phyloP scores from a whole-genome alignment of 2,329 filamentous ascomycete genomes.

The Alternaria incomplexa region DNA sequence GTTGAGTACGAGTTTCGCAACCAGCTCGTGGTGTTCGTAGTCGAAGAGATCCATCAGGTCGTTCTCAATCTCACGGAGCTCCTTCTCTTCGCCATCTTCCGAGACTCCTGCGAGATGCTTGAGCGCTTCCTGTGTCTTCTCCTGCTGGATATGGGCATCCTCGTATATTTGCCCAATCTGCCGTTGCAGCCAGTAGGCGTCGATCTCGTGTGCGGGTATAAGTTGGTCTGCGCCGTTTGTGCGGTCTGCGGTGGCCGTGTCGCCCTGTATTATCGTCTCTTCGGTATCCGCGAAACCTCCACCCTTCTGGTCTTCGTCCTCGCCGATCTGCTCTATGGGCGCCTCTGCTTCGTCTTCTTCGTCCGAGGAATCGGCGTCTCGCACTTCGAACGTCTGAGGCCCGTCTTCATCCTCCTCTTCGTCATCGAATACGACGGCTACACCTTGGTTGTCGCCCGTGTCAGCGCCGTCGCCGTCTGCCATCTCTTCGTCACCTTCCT shows the following conservation, averaged over 20 bases:
- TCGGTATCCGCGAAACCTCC: slow-evolving; percentile 65
- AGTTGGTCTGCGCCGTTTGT: slow-evolving; percentile 59
- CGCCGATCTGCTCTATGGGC: slow-evolving; percentile 63
- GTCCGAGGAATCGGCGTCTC: slow-evolving; percentile 82
- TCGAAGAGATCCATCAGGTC: slow-evolving; percentile 98
- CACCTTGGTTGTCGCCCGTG: slow-evolving; percentile 86
- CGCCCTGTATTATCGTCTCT: slow-evolving; percentile 83
- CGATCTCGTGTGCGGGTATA: slow-evolving; percentile 86
- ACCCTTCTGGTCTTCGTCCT: slow-evolving; percentile 57
- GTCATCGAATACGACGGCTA: slow-evolving; percentile 95
- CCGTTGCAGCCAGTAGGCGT: slow-evolving; percentile 95
- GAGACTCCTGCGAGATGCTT: slow-evolving; percentile 79
- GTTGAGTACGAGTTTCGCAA: slow-evolving; percentile 89
- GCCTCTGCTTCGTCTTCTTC: slow-evolving; percentile 71
- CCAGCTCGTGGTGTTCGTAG: slow-evolving; percentile 92
- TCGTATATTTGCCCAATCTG: slow-evolving; percentile 88
- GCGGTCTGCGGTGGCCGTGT: slow-evolving; percentile 51
- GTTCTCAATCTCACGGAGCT: slow-evolving; percentile 93
- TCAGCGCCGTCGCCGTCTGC: slow-evolving; percentile 70
- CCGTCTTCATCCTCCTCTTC: slow-evolving; percentile 80
- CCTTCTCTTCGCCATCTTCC: slow-evolving; percentile 80
- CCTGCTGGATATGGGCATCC: slow-evolving; percentile 90
- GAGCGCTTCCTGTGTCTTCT: slow-evolving; percentile 86
- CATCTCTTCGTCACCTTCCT: slow-evolving; percentile 72
- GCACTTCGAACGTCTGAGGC: slow-evolving; percentile 80